A percentile compares a stretch with the other conserved stretches of the same genome.
Conservation (phyloP, 305 asterid species). For the Vinca major region DNA sequence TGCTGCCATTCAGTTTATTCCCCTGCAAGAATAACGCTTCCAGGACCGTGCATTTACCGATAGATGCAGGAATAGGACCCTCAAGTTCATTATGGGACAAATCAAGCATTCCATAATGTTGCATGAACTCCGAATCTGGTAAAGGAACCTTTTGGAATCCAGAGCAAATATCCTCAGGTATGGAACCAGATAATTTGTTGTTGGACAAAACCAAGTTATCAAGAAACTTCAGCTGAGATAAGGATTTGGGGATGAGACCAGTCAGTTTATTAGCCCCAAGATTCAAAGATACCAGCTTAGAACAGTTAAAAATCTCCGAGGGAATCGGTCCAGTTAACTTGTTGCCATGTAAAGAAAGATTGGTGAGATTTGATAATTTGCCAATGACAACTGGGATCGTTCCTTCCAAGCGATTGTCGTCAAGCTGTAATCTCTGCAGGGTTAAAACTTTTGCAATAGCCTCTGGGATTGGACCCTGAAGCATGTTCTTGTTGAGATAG, state of each 20-base stretch:
- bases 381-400: constrained; percentile 53
- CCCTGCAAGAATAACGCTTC: constrained; percentile 40
- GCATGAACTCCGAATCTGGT: constrained; percentile 66
- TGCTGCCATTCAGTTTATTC: constrained; percentile 63
- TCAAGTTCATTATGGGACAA: constrained; percentile 48
- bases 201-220: constrained; percentile 69
- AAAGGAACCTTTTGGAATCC: constrained; percentile 56
- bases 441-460: constrained; percentile 25
- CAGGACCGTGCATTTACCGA: constrained; percentile 41
- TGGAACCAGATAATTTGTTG: constrained; percentile 47
- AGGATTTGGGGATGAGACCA: constrained; percentile 43
- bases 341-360: constrained; percentile 61
- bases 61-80: constrained; percentile 53
- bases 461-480: constrained; percentile 42
- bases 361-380: constrained; percentile 50
- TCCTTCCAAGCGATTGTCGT: constrained; percentile 48
- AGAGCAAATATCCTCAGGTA: constrained; percentile 68
- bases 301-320: constrained; percentile 50
- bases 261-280: constrained; percentile 45
- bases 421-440: constrained; percentile 47
- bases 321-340: constrained; percentile 53
- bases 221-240: constrained; percentile 43
- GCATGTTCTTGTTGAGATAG: constrained; percentile 35
- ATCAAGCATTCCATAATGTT: constrained; percentile 83
- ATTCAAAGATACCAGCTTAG: constrained; percentile 53